Percentiles rank a stretch among this genome's conserved stretches.
Evolutionary conservation across 2,329 filamentous ascomycete genomes (phyloP).

Genomic region (Colletotrichum theobromicola): DNA sequence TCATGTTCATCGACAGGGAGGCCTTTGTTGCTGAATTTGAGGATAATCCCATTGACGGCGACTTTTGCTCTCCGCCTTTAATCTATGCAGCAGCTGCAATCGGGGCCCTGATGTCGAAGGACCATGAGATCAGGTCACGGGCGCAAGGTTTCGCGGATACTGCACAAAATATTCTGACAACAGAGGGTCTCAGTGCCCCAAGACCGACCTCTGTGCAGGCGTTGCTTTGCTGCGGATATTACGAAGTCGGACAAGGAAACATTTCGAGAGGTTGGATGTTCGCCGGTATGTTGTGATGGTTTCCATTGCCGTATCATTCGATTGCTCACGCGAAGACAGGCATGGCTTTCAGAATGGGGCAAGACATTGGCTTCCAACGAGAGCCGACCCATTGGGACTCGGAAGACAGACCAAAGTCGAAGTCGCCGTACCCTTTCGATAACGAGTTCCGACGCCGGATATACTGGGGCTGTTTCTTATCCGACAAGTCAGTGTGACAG

Average conservation of each 20-base stretch:
- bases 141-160: conserved; percentile 20
- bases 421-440: conserved; percentile 18
- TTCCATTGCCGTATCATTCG: conserved; percentile 7
- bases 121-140: conserved; percentile 1
- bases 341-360: conserved; percentile 35
- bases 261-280: conserved; percentile 31
- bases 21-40: conserved; percentile 24
- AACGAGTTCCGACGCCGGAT: conserved; percentile 31
- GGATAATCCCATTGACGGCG: conserved; percentile 18
- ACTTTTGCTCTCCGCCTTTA: conserved; percentile 30
- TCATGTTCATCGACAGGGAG: conserved; percentile 35
- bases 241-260: conserved; percentile 30
- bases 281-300: not conserved
- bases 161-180: conserved; percentile 30
- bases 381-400: conserved; percentile 27
- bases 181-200: conserved; percentile 23
- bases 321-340: conserved; percentile 10
- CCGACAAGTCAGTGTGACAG: conserved; percentile 25
- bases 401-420: conserved; percentile 20
- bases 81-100: conserved; percentile 27
- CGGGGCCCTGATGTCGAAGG: conserved; percentile 25
- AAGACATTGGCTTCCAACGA: conserved; percentile 33
- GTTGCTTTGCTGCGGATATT: conserved; percentile 30
- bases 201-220: conserved; percentile 29
- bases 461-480: conserved; percentile 34